Percentiles rank a stretch among this genome's conserved stretches.
Conservation (phyloP, 1,139 yeast species). For the Yamadazyma oceani region DNA sequence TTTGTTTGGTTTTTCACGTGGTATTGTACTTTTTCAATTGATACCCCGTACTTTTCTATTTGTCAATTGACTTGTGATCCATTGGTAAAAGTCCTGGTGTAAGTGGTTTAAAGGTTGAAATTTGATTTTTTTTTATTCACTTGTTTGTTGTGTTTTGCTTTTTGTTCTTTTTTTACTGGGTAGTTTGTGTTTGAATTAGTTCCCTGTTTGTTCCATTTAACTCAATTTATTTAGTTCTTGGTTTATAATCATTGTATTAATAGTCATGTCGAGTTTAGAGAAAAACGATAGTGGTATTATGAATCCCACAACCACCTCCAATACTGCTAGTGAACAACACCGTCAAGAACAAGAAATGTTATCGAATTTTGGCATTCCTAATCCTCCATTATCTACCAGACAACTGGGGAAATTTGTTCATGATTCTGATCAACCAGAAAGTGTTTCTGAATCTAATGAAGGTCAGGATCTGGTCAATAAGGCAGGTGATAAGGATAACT, state of each 20-base stretch:
- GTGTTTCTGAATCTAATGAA: too few relatives aligned
- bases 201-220: too few relatives aligned
- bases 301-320: conserved; percentile 16
- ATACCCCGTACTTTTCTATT: not conserved
- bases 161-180: not conserved
- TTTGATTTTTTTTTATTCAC: too few relatives aligned
- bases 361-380: conserved; percentile 40
- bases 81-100: too few relatives aligned
- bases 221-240: too few relatives aligned
- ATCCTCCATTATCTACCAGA: conserved; percentile 43
- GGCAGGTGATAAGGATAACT: too few relatives aligned
- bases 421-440: not conserved
- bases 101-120: not conserved
- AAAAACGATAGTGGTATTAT: not conserved
- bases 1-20: conserved; percentile 5
- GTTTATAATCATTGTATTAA: not conserved
- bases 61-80: conserved; percentile 1
- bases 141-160: not conserved
- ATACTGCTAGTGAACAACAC: conserved; percentile 45
- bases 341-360: conserved; percentile 48
- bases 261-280: not conserved
- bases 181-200: too few relatives aligned
- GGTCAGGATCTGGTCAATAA: too few relatives aligned
- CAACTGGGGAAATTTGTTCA: not conserved
- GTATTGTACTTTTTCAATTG: not conserved